Base-by-base conservation (phyloP, 106 monocot genomes). In the Triglochin maritima region DNA sequence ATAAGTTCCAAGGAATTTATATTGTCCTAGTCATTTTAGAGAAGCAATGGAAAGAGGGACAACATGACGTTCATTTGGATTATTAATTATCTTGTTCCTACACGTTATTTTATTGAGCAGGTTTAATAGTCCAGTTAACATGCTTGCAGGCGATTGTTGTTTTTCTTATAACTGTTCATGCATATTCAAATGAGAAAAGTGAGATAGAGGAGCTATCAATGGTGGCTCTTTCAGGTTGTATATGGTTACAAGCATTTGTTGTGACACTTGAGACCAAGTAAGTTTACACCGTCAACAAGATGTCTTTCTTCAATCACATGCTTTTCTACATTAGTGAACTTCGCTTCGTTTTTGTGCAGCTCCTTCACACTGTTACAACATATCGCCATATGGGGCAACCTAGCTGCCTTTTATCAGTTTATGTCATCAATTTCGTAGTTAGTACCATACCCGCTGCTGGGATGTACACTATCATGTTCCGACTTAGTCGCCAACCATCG, bases 141-240 rank as follows among this genome's bases (percentile, higher is more conserved):
- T 52, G 50, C 51, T 53, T 66, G 42, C 77, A 98, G 96, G 96
- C 88, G 64, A 44, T 84, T 7, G 84, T 98, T 47, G 84, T 90
- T 66, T 98, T 91, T 79, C 49, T 86, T 45, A 72, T 91, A 60
- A 82, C 78, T 43, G 67, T 86, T 9, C 84, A 85, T 86, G 82
- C 80, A 7, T 98, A 91, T 81, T 77, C 83, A 46, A 65, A 77
- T 68, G 87, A 98, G 70, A 98, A 84, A 66, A 80, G 96, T 69
- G 91, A 88, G 76, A 91, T 91, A 75, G 91, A 91, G 82, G 88
- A 98, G 79, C 69, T 98, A n/a, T 85, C 96, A 15, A 88, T 98
- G 84, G 96, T 98, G 49, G 96, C 96, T 12, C 91, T 98, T 59
- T 98, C 96, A 46, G 96, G 96, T 50, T 91, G 91, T 65, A 92